Conservation (phyloP, 805 yeast genomes). For the Candida sonorensis region DNA sequence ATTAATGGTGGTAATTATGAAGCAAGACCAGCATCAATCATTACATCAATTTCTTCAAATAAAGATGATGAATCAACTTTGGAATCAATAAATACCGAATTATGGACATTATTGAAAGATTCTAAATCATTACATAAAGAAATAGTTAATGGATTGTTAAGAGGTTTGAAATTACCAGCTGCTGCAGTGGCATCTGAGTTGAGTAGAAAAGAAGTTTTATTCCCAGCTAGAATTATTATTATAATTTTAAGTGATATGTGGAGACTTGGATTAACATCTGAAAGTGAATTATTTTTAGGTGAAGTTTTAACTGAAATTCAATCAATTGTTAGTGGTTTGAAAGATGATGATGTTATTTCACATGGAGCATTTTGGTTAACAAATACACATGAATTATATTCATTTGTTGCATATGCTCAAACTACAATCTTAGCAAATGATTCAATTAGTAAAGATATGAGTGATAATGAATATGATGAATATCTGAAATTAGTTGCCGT, state of each 20-base stretch:
- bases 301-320: conserved; percentile 85
- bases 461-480: conserved; percentile 83
- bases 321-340: conserved; percentile 67
- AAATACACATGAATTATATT: conserved; percentile 89
- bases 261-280: conserved; percentile 90
- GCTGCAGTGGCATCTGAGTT: conserved; percentile 79
- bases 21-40: conserved; percentile 55
- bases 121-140: conserved; percentile 71
- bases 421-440: conserved; percentile 84
- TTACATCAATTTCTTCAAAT: conserved; percentile 41
- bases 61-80: conserved; percentile 46
- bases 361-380: conserved; percentile 98
- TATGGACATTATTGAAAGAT: conserved; percentile 64
- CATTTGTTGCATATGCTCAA: conserved; percentile 92
- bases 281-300: conserved; percentile 85
- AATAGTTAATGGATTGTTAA: conserved; percentile 78
- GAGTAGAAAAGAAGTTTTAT: conserved; percentile 83
- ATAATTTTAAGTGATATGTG: conserved; percentile 95
- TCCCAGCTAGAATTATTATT: conserved; percentile 93
- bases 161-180: conserved; percentile 78
- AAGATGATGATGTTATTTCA: conserved; percentile 80
- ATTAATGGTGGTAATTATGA: conserved; percentile 35
- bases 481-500: conserved; percentile 84
- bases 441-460: conserved; percentile 73
- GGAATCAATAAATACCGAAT: conserved; percentile 69